Base-by-base conservation (phyloP, 306 rosid genomes). In the Canavalia ensiformis region DNA sequence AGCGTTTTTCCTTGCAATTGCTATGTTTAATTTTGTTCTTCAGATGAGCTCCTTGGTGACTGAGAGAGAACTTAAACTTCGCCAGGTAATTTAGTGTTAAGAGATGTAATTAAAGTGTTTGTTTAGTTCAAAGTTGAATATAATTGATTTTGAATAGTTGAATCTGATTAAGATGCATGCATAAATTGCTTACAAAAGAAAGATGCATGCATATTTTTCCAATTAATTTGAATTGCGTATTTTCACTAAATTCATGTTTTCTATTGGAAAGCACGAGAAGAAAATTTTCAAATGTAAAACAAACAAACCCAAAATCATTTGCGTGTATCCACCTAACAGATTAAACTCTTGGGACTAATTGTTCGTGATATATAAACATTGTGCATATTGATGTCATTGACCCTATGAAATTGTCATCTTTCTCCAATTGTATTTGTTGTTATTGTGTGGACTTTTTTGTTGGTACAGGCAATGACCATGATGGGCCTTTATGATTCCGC, bases 401-500 rank as follows among this genome's bases (percentile, higher is more conserved):
- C 33, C 28, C 39, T 29, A 55, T 25, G 41, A 68, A 71, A 54
- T 54, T 73, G 60, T 51, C 34, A 8, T 25, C 4, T 3, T 12
- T 76, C 59, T 30, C 3, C n/a, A 28, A 3, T 56, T 0, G 9
- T 29, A 68, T 25, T 77, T 39, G 47, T 51, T 37, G 76, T 6
- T 42, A 4, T 18, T 69, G 51, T 49, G 47, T 54, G 42, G n/a
- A 37, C 41, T 77, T 63, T 79, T 50, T 73, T 67, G 58, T 82
- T 78, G 49, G 18, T 59, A 45, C 87, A 95, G 99, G 92, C 97
- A 74, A 95, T 95, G 99, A 75, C 78, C 11, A 88, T 95, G 90
- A 95, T 95, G 97, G 99, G 99, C 68, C 94, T 95, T 57, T 95
- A 87, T 30, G 99, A 95, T 80, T 83, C 90, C 68, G 97, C 97